A percentile compares a stretch with the other conserved stretches of the same genome.
Evolutionary conservation across 1,284 basidiomycete species (phyloP).

Genomic region (Coriolopsis trogii): DNA sequence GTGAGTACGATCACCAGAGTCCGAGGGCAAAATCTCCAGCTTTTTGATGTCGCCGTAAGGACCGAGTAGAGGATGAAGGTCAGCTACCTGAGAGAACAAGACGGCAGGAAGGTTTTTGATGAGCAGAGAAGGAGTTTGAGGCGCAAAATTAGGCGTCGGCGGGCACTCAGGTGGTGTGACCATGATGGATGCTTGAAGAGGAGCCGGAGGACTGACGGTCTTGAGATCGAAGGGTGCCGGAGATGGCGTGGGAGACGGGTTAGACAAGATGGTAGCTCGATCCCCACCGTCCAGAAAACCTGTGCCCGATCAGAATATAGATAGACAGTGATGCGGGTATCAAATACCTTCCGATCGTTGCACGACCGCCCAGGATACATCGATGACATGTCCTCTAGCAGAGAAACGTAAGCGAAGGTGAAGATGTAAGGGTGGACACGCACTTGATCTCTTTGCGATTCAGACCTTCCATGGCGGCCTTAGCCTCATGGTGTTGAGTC

Average conservation of each 20-base stretch:
- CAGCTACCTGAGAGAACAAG: constrained; percentile 65
- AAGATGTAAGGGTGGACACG: constrained; percentile 15
- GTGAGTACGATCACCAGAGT: constrained; percentile 39
- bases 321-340: not conserved
- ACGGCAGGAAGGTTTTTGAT: constrained; percentile 68
- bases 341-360: constrained; percentile 72
- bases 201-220: constrained; percentile 21
- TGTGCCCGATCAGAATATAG: constrained; percentile 32
- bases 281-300: constrained; percentile 82
- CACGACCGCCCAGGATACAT: constrained; percentile 82
- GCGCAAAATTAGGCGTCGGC: constrained; percentile 14
- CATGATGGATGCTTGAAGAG: constrained; percentile 23
- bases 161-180: constrained; percentile 30
- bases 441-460: constrained; percentile 72
- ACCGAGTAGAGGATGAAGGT: constrained; percentile 71
- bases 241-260: constrained; percentile 39
- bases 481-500: constrained; percentile 70
- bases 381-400: constrained; percentile 65
- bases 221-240: constrained; percentile 32
- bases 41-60: constrained; percentile 71
- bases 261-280: constrained; percentile 60
- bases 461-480: constrained; percentile 60
- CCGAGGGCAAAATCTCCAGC: constrained; percentile 44
- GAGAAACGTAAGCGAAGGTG: not conserved
- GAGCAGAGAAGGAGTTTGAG: constrained; percentile 48